phyloP scores from a whole-genome alignment of 176 grass and related monocot genomes.

The Avena sativa region DNA sequence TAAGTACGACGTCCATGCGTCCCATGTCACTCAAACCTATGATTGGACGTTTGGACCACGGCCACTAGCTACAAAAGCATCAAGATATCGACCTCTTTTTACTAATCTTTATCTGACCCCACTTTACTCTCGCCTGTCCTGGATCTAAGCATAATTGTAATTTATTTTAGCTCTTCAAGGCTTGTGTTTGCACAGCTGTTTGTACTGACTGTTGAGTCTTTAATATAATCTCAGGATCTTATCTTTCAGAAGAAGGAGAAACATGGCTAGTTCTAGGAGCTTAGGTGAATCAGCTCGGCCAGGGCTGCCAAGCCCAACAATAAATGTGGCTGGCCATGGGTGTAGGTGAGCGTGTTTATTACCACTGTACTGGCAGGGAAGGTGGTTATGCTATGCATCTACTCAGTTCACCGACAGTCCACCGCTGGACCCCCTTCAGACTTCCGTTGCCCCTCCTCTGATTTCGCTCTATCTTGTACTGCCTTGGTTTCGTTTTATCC shows the following conservation, averaged over 20 bases:
- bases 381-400: slow-evolving; percentile 56
- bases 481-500: slow-evolving; percentile 13
- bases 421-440: slow-evolving; percentile 44
- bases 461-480: slow-evolving; percentile 17
- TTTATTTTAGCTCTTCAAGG: slow-evolving; percentile 10
- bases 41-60: slow-evolving; percentile 26
- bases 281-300: slow-evolving; percentile 47
- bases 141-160: not conserved
- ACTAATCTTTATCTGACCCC: not conserved
- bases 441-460: slow-evolving; percentile 41
- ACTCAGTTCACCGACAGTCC: slow-evolving; percentile 79
- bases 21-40: slow-evolving; percentile 37
- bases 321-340: slow-evolving; percentile 66
- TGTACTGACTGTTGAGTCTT: slow-evolving; percentile 13
- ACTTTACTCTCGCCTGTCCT: not conserved
- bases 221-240: slow-evolving; percentile 22
- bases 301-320: slow-evolving; percentile 53
- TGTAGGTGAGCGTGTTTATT: slow-evolving; percentile 85
- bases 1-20: slow-evolving; percentile 29
- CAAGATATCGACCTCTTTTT: slow-evolving; percentile 4
- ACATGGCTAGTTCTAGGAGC: slow-evolving; percentile 21
- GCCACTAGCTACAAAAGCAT: slow-evolving; percentile 7
- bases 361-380: slow-evolving; percentile 56
- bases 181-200: slow-evolving; percentile 10
- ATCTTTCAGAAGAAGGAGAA: slow-evolving; percentile 17